Percentiles rank a stretch among this genome's conserved stretches.
Evolutionary conservation across 768 basidiomycete species (phyloP).

Genomic region (Boletus speciosus): DNA sequence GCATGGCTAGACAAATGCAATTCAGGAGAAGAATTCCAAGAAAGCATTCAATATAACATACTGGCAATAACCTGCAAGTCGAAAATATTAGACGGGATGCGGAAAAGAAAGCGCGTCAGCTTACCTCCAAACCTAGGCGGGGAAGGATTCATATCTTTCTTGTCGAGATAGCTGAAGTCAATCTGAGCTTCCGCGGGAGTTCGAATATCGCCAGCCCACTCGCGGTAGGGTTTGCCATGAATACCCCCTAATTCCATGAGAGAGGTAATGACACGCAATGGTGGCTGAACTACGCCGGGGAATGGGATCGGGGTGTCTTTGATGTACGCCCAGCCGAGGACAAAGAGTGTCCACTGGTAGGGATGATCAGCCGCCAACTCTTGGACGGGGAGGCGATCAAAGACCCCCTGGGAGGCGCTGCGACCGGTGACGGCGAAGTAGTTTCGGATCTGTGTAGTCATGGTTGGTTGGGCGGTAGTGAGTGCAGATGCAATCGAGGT

Average conservation of each 20-base stretch:
- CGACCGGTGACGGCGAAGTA: conserved; percentile 23
- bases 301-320: conserved; percentile 12
- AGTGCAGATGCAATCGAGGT: not conserved
- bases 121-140: conserved; percentile 29
- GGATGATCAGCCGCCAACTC: conserved; percentile 17
- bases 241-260: conserved; percentile 24
- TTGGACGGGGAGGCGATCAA: conserved; percentile 24
- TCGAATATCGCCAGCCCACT: conserved; percentile 25
- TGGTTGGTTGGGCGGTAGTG: not conserved
- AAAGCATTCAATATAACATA: conserved; percentile 2
- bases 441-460: not conserved
- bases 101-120: not conserved
- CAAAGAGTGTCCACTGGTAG: conserved; percentile 27
- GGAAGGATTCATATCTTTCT: conserved; percentile 24
- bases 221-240: conserved; percentile 24
- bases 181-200: conserved; percentile 7
- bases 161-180: conserved; percentile 19
- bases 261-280: conserved; percentile 1
- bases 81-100: not conserved
- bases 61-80: conserved; percentile 26
- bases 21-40: not conserved
- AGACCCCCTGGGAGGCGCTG: conserved; percentile 9
- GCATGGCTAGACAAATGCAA: conserved; percentile 12
- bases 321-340: conserved; percentile 20
- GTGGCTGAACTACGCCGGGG: conserved; percentile 14